Percentiles rank a stretch among this genome's conserved stretches.
These are phyloP conservation scores for Tulasnella sp. DNA, from an alignment of 768 basidiomycete genomes.

Conservation along the genomic window DNA sequence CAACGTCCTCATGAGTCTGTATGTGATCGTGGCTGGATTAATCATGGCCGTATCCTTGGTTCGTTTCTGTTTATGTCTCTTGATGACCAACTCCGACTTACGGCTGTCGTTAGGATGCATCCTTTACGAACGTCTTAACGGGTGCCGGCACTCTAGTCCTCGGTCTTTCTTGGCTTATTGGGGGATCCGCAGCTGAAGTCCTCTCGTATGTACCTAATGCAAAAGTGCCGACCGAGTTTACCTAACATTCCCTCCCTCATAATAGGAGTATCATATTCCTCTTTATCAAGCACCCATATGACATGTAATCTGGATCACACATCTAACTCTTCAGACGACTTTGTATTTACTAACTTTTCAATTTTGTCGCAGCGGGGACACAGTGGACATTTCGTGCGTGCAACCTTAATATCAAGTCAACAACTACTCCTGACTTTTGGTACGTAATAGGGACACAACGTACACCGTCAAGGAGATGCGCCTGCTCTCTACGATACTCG, in stretches of 20 bases:
- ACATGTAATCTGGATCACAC: slow-evolving; percentile 15
- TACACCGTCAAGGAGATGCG: slow-evolving; percentile 86
- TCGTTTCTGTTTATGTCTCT: not conserved
- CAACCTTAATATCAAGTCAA: not conserved
- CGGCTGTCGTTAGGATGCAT: slow-evolving; percentile 60
- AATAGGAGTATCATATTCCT: slow-evolving; percentile 83
- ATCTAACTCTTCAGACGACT: too few relatives aligned
- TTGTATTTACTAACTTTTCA: too few relatives aligned
- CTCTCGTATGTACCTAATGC: slow-evolving; percentile 8
- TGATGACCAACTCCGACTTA: slow-evolving; percentile 15
- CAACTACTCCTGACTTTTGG: not conserved
- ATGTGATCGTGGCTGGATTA: slow-evolving; percentile 56
- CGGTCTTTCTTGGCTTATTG: slow-evolving; percentile 78
- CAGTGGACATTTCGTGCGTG: slow-evolving; percentile 39
- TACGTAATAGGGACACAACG: slow-evolving; percentile 29
- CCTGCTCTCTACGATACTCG: slow-evolving; percentile 63
- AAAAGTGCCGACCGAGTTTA: not conserved
- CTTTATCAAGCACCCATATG: slow-evolving; percentile 48
- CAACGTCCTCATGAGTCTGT: slow-evolving; percentile 75
- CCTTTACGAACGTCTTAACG: slow-evolving; percentile 61
- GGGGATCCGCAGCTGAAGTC: slow-evolving; percentile 30
- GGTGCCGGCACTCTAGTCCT: slow-evolving; percentile 57
- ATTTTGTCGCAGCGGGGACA: slow-evolving; percentile 52
- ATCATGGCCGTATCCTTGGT: slow-evolving; percentile 56
- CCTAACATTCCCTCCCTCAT: slow-evolving; percentile 56